A percentile compares a stretch with the other conserved stretches of the same genome.
Conservation (phyloP, 2,329 filamentous ascomycete genomes). For the Drechslerella stenobrocha region DNA sequence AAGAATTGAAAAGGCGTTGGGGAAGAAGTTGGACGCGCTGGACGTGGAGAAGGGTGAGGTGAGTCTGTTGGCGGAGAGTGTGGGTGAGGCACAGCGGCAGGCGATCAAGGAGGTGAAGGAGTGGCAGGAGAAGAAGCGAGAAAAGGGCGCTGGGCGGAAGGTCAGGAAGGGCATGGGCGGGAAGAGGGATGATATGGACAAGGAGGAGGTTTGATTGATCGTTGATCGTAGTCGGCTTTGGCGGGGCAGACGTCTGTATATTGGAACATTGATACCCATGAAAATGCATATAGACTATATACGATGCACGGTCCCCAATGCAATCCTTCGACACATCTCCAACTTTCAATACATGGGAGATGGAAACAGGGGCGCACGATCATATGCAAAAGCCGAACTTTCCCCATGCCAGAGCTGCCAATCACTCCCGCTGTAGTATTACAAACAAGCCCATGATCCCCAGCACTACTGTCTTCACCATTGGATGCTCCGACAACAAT, state of each 20-base stretch:
- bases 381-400: constrained; percentile 5
- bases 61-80: constrained; percentile 74
- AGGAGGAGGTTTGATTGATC: constrained; percentile 50
- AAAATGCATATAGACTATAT: constrained; percentile 5
- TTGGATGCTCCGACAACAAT: constrained; percentile 89
- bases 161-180: constrained; percentile 48
- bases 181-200: constrained; percentile 52
- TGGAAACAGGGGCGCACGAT: too few relatives aligned
- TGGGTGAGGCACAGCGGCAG: constrained; percentile 80
- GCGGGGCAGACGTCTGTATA: neutral
- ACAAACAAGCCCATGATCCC: constrained; percentile 94
- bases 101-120: constrained; percentile 81
- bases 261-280: constrained; percentile 40
- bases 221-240: neutral
- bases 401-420: neutral
- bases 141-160: constrained; percentile 48
- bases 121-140: constrained; percentile 68
- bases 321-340: too few relatives aligned
- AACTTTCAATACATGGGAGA: too few relatives aligned
- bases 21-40: constrained; percentile 73
- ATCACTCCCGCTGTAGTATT: constrained; percentile 82
- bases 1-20: constrained; percentile 79
- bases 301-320: too few relatives aligned
- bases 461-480: constrained; percentile 93
- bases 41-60: constrained; percentile 77